These are phyloP conservation scores for Trifolium pratense DNA, from an alignment of 306 rosid species.

Conservation along the genomic window DNA sequence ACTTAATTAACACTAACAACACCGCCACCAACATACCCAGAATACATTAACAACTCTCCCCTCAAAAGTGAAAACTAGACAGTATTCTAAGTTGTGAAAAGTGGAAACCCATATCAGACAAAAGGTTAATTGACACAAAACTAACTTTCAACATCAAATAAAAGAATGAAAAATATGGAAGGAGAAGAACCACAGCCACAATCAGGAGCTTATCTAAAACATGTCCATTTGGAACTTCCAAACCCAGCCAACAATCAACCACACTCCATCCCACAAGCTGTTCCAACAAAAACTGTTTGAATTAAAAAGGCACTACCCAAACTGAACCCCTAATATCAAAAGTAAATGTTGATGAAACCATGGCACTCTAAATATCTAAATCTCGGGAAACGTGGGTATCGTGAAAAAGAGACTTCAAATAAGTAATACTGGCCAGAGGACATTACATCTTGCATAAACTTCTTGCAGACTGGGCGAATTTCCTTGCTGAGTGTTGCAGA, in stretches of 20 bases:
- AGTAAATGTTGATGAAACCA: conserved; percentile 46
- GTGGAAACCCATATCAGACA: conserved; percentile 36
- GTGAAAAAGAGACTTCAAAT: conserved; percentile 83
- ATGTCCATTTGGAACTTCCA: conserved; percentile 11
- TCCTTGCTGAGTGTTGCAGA: conserved; percentile 99
- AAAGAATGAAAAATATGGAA: conserved; percentile 34
- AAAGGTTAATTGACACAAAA: conserved; percentile 36
- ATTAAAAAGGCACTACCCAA: conserved; percentile 24
- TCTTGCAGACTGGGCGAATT: conserved; percentile 99
- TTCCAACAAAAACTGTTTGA: conserved; percentile 42
- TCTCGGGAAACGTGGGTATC: conserved; percentile 60
- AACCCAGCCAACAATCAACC: conserved; percentile 35
- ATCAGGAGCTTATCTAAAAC: conserved; percentile 11
- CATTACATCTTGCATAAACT: conserved; percentile 99
- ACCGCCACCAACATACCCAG: conserved; percentile 45
- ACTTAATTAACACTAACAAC: conserved; percentile 50
- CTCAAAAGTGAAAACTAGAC: conserved; percentile 32
- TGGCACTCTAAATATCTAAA: conserved; percentile 47
- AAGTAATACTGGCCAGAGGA: conserved; percentile 83
- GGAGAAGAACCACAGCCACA: conserved; percentile 2
- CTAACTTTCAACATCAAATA: conserved; percentile 25
- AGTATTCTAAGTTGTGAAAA: conserved; percentile 31
- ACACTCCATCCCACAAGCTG: conserved; percentile 33
- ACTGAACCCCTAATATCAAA: conserved; percentile 40
- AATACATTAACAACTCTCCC: conserved; percentile 16